Evolutionary conservation across 2,329 filamentous ascomycete species (phyloP).

Genomic region (Aspergillus niger): DNA sequence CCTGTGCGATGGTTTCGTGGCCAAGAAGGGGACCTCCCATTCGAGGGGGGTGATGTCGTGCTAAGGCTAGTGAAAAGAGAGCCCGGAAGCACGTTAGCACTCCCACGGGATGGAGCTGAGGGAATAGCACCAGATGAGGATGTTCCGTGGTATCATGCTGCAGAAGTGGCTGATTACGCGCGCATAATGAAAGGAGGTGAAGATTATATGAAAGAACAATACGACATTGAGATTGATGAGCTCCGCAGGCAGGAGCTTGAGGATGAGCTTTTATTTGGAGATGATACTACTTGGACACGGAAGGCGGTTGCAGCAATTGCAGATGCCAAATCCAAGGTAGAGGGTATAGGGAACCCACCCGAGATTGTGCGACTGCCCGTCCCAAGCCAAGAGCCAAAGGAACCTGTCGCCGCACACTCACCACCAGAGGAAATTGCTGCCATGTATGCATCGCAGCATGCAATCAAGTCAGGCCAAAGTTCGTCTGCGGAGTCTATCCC

Average conservation of each 20-base stretch:
- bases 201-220: conserved; percentile 82
- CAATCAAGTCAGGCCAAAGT: conserved; percentile 48
- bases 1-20: conserved; percentile 90
- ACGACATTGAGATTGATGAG: conserved; percentile 74
- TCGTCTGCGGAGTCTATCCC: conserved; percentile 30
- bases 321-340: conserved; percentile 73
- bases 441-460: conserved; percentile 55
- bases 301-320: conserved; percentile 76
- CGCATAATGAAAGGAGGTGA: conserved; percentile 92
- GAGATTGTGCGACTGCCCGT: conserved; percentile 53
- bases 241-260: conserved; percentile 77
- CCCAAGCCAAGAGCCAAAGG: conserved; percentile 50
- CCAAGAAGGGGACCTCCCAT: conserved; percentile 78
- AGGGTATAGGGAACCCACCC: conserved; percentile 67
- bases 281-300: conserved; percentile 89
- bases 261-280: conserved; percentile 87
- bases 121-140: conserved; percentile 69
- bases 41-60: conserved; percentile 85
- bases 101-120: conserved; percentile 80
- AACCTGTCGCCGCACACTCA: conserved; percentile 54
- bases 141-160: conserved; percentile 92
- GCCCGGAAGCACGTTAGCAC: conserved; percentile 77
- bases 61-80: conserved; percentile 81
- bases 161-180: conserved; percentile 91
- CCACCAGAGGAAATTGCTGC: conserved; percentile 50